Evolutionary conservation across 768 basidiomycete species (phyloP), one percentile per base, ranked within the genome.

Genomic region (Leccinum subgranulosum): DNA sequence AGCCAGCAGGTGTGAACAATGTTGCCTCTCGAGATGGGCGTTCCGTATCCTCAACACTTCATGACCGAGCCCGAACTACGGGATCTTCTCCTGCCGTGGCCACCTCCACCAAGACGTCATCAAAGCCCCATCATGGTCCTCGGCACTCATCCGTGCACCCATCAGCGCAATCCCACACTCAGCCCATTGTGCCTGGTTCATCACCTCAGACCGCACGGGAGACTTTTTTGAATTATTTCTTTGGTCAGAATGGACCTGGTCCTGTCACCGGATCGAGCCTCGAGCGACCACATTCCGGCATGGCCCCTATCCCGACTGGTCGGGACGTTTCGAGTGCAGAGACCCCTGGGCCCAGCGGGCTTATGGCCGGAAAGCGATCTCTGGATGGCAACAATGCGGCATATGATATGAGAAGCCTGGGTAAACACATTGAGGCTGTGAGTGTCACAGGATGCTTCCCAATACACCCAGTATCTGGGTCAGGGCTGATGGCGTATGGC

Each of bases 371-470:
- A 14, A 87, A 84, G 74, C 76, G 82, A 51, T 77, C 79, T 11
- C 69, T 90, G 50, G 91, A 94, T 64, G 88, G 82, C 12, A 89
- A 79, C 70, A 89, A 81, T 64, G 90, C 94, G 55, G 94, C 91
- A 49, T 98, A 86, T 72, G 97, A 98, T 71, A 99, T 99, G 97
- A 98, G 94, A 81, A 97, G 94, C 68, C 79, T 98, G 53, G 94
- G 95, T 45, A 94, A 90, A 75, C 97, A 99, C 68, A 91, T 99
- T 58, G 97, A 99, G 74, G 92, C 95, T 61, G 95, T 98, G 67
- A 81, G 92, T 84, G 8, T 43, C 27, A 27, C 27, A 29, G 25
- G 34, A 11, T 50, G 48, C 41, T 12, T 50, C 46, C 49, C 45
- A 33, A 25, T 50, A 61, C 45, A 60, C 43, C 39, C 58, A 33